Conservation (phyloP, 2,329 filamentous ascomycete genomes). For the Phoma sp. region DNA sequence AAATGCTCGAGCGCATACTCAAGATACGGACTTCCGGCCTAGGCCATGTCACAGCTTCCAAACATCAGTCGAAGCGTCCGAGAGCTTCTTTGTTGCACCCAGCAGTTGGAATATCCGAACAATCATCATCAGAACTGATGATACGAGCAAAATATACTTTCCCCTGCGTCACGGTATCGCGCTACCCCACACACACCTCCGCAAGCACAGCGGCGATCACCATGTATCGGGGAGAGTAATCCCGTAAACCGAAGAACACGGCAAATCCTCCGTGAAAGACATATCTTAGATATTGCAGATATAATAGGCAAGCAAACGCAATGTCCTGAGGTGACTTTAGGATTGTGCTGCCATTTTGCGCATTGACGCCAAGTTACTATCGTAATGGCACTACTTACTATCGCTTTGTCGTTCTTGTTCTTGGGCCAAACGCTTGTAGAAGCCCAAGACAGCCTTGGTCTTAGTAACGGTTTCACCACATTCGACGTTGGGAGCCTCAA, state of each 20-base stretch:
- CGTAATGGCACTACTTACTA: constrained; percentile 3
- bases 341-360: background rate
- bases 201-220: constrained; percentile 1
- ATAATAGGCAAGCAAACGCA: background rate
- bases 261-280: constrained; percentile 8
- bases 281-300: background rate
- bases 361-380: background rate
- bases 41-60: too few species aligned
- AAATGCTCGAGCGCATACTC: background rate
- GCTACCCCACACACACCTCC: constrained; percentile 7
- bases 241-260: constrained; percentile 5
- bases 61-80: too few species aligned
- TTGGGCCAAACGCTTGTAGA: constrained; percentile 1
- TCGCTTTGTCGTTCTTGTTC: constrained; percentile 6
- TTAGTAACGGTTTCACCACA: constrained; percentile 23
- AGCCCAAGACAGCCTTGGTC: constrained; percentile 28
- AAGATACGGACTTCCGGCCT: background rate
- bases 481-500: constrained; percentile 21
- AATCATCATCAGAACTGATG: background rate
- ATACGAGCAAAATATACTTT: background rate
- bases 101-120: background rate
- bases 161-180: background rate
- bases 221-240: background rate
- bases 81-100: background rate
- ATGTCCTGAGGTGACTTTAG: background rate